These are phyloP conservation scores for Peronospora farinosa DNA, from an alignment of 352 stramenopile species.

Conservation along the genomic window DNA sequence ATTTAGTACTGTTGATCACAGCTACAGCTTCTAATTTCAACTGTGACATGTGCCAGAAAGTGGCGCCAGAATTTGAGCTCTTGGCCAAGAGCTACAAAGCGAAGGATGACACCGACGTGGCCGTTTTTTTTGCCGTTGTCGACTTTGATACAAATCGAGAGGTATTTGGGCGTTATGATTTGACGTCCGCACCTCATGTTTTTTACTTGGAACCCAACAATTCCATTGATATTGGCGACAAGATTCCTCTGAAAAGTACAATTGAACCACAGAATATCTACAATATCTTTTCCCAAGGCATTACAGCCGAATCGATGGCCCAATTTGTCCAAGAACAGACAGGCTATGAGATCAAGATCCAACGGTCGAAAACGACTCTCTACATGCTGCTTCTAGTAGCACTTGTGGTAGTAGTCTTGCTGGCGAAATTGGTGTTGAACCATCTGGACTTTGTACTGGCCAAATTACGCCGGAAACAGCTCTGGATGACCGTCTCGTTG, in stretches of 20 bases:
- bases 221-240: conserved; percentile 43
- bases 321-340: conserved; percentile 77
- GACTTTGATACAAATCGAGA: conserved; percentile 72
- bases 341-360: conserved; percentile 66
- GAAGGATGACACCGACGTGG: conserved; percentile 68
- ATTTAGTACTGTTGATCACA: conserved; percentile 75
- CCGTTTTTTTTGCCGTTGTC: conserved; percentile 70
- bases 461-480: conserved; percentile 70
- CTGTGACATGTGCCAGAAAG: conserved; percentile 67
- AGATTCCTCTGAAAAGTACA: conserved; percentile 45
- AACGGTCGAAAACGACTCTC: conserved; percentile 63
- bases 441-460: conserved; percentile 67
- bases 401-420: conserved; percentile 32
- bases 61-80: conserved; percentile 58
- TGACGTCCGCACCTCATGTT: conserved; percentile 73
- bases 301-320: conserved; percentile 59
- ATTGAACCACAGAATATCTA: conserved; percentile 54
- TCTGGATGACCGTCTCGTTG: conserved; percentile 85
- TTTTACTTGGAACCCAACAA: conserved; percentile 67
- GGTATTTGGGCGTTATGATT: conserved; percentile 66
- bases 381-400: conserved; percentile 39
- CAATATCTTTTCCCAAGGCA: conserved; percentile 75
- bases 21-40: conserved; percentile 65
- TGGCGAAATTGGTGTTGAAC: conserved; percentile 52
- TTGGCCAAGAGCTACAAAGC: conserved; percentile 58